These are phyloP conservation scores for Cercospora zeae-maydis DNA, from an alignment of 2,329 filamentous ascomycete species.

Conservation along the genomic window DNA sequence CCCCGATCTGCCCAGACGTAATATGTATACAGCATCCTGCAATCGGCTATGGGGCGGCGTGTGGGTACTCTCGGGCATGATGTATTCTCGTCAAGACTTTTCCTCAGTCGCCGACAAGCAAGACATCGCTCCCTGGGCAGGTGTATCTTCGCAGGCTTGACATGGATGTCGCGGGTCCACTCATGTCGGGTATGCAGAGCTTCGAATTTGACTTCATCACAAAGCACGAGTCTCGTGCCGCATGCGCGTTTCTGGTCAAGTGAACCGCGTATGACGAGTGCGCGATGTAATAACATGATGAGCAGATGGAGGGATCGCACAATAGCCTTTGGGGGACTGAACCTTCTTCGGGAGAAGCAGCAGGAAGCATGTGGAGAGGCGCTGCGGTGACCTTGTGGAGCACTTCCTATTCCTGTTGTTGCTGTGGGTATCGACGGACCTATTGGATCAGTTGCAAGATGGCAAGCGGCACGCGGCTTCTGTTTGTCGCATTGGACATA, in stretches of 20 bases:
- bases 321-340: background rate
- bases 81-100: background rate
- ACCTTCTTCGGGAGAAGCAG: background rate
- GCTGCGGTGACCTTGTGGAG: background rate
- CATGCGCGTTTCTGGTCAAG: no score
- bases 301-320: background rate
- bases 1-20: background rate
- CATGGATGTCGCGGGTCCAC: constrained; percentile 2
- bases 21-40: background rate
- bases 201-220: background rate
- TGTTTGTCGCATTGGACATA: no score
- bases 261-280: background rate
- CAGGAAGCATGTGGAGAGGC: background rate
- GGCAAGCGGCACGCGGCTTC: no score
- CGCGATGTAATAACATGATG: background rate
- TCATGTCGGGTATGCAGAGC: background rate
- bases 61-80: background rate
- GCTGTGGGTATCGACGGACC: background rate
- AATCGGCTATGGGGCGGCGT: background rate
- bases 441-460: background rate
- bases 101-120: background rate
- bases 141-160: constrained; percentile 4
- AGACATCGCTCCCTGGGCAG: background rate
- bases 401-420: background rate
- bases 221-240: background rate